Evolutionary conservation across 805 yeast species (phyloP).

Genomic region (Dipodascopsis tothii): DNA sequence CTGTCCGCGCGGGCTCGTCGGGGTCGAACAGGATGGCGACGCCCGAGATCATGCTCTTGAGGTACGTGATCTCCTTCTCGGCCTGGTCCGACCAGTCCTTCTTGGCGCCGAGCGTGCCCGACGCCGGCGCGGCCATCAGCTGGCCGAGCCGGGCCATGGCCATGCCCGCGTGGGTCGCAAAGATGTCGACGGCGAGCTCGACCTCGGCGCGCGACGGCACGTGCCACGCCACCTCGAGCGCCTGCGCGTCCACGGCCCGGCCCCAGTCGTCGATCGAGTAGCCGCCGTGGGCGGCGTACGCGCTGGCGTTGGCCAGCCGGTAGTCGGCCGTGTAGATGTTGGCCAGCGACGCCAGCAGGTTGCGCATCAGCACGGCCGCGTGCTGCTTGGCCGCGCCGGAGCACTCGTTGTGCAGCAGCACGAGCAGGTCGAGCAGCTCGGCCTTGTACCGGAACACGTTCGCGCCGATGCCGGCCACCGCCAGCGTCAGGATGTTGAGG

Average conservation of each 20-base stretch:
- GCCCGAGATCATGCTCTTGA: constrained; percentile 62
- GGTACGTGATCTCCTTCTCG: constrained; percentile 46
- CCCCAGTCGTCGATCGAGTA: constrained; percentile 40
- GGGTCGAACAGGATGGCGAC: constrained; percentile 68
- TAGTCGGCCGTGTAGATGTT: constrained; percentile 36
- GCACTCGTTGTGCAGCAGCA: constrained; percentile 40
- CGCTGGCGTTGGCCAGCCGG: constrained; percentile 13
- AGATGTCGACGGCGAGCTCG: constrained; percentile 52
- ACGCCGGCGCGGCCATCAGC: constrained; percentile 33
- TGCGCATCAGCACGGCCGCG: constrained; percentile 58
- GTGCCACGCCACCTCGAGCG: constrained; percentile 63
- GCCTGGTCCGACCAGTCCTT: constrained; percentile 42
- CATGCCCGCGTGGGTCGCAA: constrained; percentile 39
- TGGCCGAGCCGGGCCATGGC: constrained; percentile 23
- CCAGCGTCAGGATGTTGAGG: constrained; percentile 59
- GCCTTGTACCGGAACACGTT: constrained; percentile 39
- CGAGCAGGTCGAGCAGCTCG: constrained; percentile 43
- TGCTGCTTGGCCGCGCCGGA: constrained; percentile 59
- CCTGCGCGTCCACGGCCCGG: constrained; percentile 21
- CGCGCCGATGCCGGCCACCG: constrained; percentile 59
- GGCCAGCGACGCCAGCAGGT: constrained; percentile 55
- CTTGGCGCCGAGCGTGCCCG: background rate
- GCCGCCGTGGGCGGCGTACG: constrained; percentile 4
- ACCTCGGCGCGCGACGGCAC: constrained; percentile 53
- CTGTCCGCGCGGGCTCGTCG: constrained; percentile 31